A percentile compares a stretch with the other conserved stretches of the same genome.
These are phyloP conservation scores for Sugiyamaella neomexicana DNA, from an alignment of 1,139 yeast genomes.

Conservation along the genomic window DNA sequence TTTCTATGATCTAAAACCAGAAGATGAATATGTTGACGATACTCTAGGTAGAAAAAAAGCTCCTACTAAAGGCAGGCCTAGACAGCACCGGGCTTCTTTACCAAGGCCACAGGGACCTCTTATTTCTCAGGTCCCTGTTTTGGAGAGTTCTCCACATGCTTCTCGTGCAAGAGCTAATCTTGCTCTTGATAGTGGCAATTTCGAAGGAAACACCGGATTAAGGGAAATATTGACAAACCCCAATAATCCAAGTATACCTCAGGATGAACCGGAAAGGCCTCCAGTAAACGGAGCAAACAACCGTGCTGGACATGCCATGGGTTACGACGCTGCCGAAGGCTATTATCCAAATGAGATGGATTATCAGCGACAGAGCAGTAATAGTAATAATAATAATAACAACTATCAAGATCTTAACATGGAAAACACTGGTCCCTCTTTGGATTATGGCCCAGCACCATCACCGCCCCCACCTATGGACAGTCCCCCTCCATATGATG, in stretches of 20 bases:
- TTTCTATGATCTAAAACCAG: constrained; percentile 1
- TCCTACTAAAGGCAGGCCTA: not conserved
- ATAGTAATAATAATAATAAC: not conserved
- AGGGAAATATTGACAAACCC: not conserved
- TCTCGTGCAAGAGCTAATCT: not conserved
- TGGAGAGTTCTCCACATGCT: not conserved
- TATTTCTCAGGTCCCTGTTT: not conserved
- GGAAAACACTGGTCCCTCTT: not conserved
- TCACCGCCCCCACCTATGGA: not conserved
- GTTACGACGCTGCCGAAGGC: not conserved
- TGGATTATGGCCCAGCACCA: not conserved
- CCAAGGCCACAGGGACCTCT: not conserved
- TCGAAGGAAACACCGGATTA: not conserved
- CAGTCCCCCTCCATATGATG: not conserved
- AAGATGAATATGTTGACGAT: constrained; percentile 9
- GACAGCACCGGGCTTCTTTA: not conserved
- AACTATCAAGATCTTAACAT: not conserved
- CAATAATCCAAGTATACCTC: not conserved
- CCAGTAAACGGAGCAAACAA: not conserved
- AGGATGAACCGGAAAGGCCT: not conserved
- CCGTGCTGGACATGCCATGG: not conserved
- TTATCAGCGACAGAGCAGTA: not conserved
- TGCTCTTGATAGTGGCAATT: not conserved
- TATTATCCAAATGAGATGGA: not conserved
- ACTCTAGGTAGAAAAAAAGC: not conserved